Evolutionary conservation across 208 protist genomes (phyloP).

Genomic region (Trypanosoma cruzi): DNA sequence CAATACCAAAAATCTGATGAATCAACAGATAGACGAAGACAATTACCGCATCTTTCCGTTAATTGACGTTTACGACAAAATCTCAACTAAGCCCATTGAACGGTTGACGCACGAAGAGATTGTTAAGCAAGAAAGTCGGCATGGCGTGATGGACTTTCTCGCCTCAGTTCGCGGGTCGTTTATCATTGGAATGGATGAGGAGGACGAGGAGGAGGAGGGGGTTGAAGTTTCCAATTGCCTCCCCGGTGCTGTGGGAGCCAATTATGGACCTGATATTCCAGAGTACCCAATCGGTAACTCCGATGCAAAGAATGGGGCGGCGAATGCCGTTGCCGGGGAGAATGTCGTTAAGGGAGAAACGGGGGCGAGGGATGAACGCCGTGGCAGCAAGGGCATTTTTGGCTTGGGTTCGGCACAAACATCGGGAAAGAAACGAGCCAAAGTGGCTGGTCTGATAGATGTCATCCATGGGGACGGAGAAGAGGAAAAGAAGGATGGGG

Average conservation of each 20-base stretch:
- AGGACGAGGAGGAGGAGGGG: not conserved
- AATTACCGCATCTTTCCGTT: constrained; percentile 77
- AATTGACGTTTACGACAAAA: constrained; percentile 23
- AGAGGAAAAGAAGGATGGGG: not conserved
- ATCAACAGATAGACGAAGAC: constrained; percentile 68
- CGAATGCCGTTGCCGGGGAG: not conserved
- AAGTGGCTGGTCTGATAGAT: not conserved
- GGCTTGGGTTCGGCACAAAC: not conserved
- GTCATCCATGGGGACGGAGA: not conserved
- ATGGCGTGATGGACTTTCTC: not conserved
- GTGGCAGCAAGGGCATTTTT: not conserved
- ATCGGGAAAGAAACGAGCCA: not conserved
- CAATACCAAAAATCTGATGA: constrained; percentile 41
- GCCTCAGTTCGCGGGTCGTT: not conserved
- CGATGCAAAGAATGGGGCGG: not conserved
- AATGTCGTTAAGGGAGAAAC: not conserved
- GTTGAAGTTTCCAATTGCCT: not conserved
- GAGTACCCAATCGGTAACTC: not conserved
- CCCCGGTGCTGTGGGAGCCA: not conserved
- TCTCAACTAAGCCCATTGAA: constrained; percentile 8
- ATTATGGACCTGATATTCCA: not conserved
- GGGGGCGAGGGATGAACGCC: too few species aligned
- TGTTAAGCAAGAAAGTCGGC: not conserved
- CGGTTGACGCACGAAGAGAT: not conserved
- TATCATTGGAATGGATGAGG: not conserved